A percentile compares a stretch with the other conserved stretches of the same genome.
phyloP scores from a whole-genome alignment of 768 basidiomycete species.

The Pisolithus sp. region DNA sequence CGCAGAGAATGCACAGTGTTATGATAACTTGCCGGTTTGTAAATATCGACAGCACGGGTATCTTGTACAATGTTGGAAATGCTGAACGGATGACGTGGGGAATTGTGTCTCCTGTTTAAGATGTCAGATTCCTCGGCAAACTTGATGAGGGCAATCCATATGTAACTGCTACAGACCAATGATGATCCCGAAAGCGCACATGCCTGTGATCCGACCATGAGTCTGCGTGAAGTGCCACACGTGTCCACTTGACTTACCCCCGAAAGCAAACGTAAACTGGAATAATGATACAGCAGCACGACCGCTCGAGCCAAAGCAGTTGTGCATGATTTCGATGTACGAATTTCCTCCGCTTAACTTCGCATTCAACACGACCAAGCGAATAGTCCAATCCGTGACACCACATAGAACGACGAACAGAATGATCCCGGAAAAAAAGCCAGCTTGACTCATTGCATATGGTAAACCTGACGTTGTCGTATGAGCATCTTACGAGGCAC shows the following conservation, averaged over 20 bases:
- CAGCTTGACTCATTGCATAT: slow-evolving; percentile 91
- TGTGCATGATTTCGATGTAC: slow-evolving; percentile 92
- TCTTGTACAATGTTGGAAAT: slow-evolving; percentile 62
- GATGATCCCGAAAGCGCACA: slow-evolving; percentile 98
- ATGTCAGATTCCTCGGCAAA: background rate
- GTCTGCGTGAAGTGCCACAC: background rate
- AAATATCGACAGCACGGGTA: slow-evolving; percentile 72
- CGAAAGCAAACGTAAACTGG: slow-evolving; percentile 96
- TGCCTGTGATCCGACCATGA: slow-evolving; percentile 47
- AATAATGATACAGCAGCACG: slow-evolving; percentile 93
- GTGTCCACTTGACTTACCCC: slow-evolving; percentile 46
- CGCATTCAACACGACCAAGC: slow-evolving; percentile 91
- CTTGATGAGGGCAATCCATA: background rate
- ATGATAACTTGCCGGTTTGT: slow-evolving; percentile 88
- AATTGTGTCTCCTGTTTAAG: slow-evolving; percentile 75
- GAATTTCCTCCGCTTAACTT: slow-evolving; percentile 90
- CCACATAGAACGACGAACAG: slow-evolving; percentile 73
- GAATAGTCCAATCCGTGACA: slow-evolving; percentile 97
- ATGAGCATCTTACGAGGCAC: background rate
- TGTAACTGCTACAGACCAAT: slow-evolving; percentile 40
- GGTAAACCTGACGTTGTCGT: slow-evolving; percentile 60
- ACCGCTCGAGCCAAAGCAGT: slow-evolving; percentile 88
- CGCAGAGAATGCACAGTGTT: slow-evolving; percentile 73
- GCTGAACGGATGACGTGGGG: slow-evolving; percentile 87
- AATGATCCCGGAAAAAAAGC: slow-evolving; percentile 83